phyloP scores from a whole-genome alignment of 1,284 basidiomycete species.

The Moniliella sp. region DNA sequence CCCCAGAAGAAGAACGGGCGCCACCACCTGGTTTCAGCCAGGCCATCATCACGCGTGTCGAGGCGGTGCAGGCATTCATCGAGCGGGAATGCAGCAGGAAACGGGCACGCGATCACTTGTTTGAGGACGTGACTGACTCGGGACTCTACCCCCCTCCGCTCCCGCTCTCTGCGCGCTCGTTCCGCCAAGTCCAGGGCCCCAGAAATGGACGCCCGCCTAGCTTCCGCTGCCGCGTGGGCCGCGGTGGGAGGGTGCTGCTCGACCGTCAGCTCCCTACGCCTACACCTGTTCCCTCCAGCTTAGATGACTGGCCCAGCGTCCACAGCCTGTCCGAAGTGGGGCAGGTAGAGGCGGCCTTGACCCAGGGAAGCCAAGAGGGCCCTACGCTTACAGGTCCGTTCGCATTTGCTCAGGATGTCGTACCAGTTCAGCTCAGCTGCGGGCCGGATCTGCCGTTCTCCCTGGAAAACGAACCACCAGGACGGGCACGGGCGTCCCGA shows the following conservation, averaged over 20 bases:
- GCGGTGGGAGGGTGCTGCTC: conserved; percentile 28
- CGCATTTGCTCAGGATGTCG: background rate
- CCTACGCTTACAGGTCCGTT: background rate
- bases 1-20: conserved; percentile 6
- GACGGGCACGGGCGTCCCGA: background rate
- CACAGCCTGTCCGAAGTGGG: background rate
- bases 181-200: conserved; percentile 26
- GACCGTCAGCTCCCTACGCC: conserved; percentile 23
- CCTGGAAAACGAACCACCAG: background rate
- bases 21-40: conserved; percentile 16
- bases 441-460: background rate
- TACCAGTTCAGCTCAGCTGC: background rate
- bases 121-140: conserved; percentile 27
- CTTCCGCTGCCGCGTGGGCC: conserved; percentile 26
- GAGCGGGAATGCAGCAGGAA: conserved; percentile 23
- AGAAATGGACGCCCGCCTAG: conserved; percentile 1
- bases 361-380: background rate
- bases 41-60: conserved; percentile 24
- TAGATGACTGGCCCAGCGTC: conserved; percentile 18
- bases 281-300: conserved; percentile 20
- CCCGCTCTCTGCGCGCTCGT: conserved; percentile 14
- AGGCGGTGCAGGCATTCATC: conserved; percentile 26
- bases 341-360: background rate
- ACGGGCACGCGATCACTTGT: conserved; percentile 19
- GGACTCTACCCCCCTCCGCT: conserved; percentile 23